These are phyloP conservation scores for Reticulascus tulasneorum DNA, from an alignment of 2,329 filamentous ascomycete species.

Conservation along the genomic window DNA sequence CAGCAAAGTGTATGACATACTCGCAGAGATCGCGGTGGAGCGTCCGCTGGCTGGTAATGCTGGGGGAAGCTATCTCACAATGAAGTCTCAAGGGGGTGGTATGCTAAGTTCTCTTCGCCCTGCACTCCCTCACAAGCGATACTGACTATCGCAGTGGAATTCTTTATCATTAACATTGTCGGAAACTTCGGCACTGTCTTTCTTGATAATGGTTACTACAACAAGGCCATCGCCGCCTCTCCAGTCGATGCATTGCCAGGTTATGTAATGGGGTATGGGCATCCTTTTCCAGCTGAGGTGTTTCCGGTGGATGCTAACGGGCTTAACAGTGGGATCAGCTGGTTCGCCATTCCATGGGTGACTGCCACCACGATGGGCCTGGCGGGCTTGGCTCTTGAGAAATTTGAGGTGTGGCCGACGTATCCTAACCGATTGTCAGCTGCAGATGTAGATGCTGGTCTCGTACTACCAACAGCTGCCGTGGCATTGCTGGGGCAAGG, in stretches of 20 bases:
- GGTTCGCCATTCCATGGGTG: slow-evolving; percentile 93
- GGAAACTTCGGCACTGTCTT: slow-evolving; percentile 85
- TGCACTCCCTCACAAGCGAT: background rate
- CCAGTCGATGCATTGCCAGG: slow-evolving; percentile 83
- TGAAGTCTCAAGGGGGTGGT: slow-evolving; percentile 72
- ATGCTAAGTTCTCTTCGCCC: background rate
- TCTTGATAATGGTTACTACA: slow-evolving; percentile 85
- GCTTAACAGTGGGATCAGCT: slow-evolving; percentile 58
- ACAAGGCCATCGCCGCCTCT: slow-evolving; percentile 86
- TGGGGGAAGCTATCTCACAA: slow-evolving; percentile 79
- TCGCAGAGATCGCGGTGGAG: slow-evolving; percentile 61
- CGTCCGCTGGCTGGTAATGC: slow-evolving; percentile 80
- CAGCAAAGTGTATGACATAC: slow-evolving; percentile 70
- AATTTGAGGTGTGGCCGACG: slow-evolving; percentile 66
- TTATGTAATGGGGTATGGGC: slow-evolving; percentile 66
- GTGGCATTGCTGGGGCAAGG: slow-evolving; percentile 79
- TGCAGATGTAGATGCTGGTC: slow-evolving; percentile 73
- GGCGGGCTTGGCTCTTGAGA: slow-evolving; percentile 74
- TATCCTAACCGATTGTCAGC: slow-evolving; percentile 68
- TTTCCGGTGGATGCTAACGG: background rate
- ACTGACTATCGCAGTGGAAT: slow-evolving; percentile 49
- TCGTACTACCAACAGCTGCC: slow-evolving; percentile 81
- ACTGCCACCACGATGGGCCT: slow-evolving; percentile 87
- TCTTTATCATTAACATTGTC: slow-evolving; percentile 85
- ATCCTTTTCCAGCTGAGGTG: background rate